Base-by-base conservation (phyloP, 768 basidiomycete species). In the Collybia sp. region DNA sequence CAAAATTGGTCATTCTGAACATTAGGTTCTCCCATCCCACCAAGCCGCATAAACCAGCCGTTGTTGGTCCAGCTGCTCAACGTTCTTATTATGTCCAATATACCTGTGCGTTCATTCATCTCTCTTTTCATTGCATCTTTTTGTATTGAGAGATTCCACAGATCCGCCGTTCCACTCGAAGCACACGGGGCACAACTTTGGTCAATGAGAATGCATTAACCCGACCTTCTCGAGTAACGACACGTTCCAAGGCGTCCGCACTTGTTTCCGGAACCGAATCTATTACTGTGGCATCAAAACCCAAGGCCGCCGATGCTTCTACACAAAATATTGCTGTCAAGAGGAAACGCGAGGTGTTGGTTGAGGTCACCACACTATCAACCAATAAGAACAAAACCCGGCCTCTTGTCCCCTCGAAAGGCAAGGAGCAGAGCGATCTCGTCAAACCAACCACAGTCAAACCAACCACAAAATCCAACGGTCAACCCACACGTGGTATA, bases 281-380 rank as follows among this genome's bases (percentile, higher is more conserved):
- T 4, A 65, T 70, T 36, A 66, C 74, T 6, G 57, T 72, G 19
- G 68, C 73, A 32, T 69, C 70, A 46, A 69, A 73, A 46, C 59
- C 66, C n/a, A 70, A 68, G 45, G 41, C 54, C 6, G 44, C 54
- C 13, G 54, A 54, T 25, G 49, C 31, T 31, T 18, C 43, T n/a
- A 53, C 52, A 19, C 79, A 83, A 36, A 65, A 67, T 12, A 63
- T 69, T 15, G 67, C 70, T 2, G 79, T 75, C 30, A 88, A 88
- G 60, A 77, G 87, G 45, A 90, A 89, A 62, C 83, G 88, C 15
- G 82, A 83, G 41, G 86, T 82, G 0, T 70, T 91, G 35, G 77
- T 78, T 12, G 89, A 91, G 58, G 83, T 90, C 37, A 79, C 80
- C 19, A 66, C 70, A 2, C 58, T 60, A 18, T 61, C 70, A 37